Evolutionary conservation across 2,329 filamentous ascomycete species (phyloP).

Genomic region (Penicillium sp.): DNA sequence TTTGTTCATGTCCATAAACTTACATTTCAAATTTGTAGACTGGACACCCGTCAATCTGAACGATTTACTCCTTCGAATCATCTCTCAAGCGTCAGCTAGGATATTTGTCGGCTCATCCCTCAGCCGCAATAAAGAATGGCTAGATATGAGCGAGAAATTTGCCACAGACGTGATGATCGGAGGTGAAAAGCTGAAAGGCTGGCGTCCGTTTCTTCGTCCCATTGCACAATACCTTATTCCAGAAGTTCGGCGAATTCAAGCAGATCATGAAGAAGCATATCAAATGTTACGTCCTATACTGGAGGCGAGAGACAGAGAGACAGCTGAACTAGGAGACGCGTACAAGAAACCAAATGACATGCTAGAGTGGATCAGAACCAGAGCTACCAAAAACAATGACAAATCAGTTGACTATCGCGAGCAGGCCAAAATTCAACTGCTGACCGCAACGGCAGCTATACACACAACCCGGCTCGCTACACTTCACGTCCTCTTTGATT

Average conservation of each 20-base stretch:
- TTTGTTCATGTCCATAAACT: background rate
- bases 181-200: background rate
- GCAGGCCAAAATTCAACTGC: constrained; percentile 2
- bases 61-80: constrained; percentile 6
- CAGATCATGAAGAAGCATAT: constrained; percentile 3
- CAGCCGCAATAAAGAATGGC: constrained; percentile 3
- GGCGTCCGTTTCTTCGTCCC: background rate
- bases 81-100: constrained; percentile 5
- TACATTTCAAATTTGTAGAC: background rate
- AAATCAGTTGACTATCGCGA: constrained; percentile 2
- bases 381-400: background rate
- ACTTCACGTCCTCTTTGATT: constrained; percentile 3
- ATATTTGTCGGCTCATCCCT: constrained; percentile 5
- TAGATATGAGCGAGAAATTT: constrained; percentile 3
- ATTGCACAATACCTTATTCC: constrained; percentile 3
- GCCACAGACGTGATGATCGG: constrained; percentile 3
- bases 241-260: constrained; percentile 2
- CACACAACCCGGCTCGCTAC: constrained; percentile 1
- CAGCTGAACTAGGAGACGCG: background rate
- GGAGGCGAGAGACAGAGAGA: background rate
- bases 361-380: constrained; percentile 1
- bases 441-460: background rate
- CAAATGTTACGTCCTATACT: constrained; percentile 1
- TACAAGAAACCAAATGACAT: constrained; percentile 1
- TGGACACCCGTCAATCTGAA: constrained; percentile 6